phyloP scores from a whole-genome alignment of 495 filamentous ascomycete genomes.

The Aspergillus sparsus region DNA sequence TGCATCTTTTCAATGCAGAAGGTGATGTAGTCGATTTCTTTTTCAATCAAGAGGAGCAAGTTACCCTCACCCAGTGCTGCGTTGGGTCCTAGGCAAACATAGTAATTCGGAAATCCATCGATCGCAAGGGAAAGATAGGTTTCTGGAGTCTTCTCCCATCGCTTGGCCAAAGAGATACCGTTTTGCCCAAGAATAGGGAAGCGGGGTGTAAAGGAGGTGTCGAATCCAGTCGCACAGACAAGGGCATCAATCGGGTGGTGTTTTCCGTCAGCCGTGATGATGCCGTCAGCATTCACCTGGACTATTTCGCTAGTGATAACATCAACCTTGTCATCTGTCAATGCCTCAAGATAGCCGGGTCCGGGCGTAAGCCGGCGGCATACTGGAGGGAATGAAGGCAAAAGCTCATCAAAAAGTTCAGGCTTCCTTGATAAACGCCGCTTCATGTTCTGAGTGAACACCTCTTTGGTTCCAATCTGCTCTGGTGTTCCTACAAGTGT shows the following conservation, averaged over 20 bases:
- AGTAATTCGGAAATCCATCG: conserved; percentile 67
- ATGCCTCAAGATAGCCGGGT: conserved; percentile 50
- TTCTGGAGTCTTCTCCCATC: conserved; percentile 53
- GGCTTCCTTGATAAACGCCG: conserved; percentile 40
- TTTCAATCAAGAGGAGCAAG: conserved; percentile 48
- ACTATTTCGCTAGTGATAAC: conserved; percentile 43
- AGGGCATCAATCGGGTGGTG: conserved; percentile 43
- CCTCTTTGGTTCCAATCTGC: conserved; percentile 35
- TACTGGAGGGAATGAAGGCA: conserved; percentile 48
- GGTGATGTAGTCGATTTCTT: conserved; percentile 53
- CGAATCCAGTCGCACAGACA: conserved; percentile 58
- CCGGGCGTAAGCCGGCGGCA: conserved; percentile 55
- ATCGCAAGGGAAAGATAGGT: conserved; percentile 62
- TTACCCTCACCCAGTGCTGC: conserved; percentile 50
- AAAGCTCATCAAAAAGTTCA: conserved; percentile 34
- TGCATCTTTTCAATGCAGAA: conserved; percentile 52
- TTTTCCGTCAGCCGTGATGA: conserved; percentile 50
- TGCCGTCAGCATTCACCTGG: conserved; percentile 47
- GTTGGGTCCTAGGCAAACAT: conserved; percentile 54
- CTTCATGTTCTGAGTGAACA: conserved; percentile 46
- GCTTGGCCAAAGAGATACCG: conserved; percentile 48
- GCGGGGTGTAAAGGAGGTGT: conserved; percentile 50
- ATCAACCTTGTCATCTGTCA: conserved; percentile 50
- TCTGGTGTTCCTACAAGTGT: conserved; percentile 40
- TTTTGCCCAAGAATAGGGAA: conserved; percentile 53